Conservation (phyloP, 1,139 yeast genomes). For the Zhuliangozyma blackwelliae region DNA sequence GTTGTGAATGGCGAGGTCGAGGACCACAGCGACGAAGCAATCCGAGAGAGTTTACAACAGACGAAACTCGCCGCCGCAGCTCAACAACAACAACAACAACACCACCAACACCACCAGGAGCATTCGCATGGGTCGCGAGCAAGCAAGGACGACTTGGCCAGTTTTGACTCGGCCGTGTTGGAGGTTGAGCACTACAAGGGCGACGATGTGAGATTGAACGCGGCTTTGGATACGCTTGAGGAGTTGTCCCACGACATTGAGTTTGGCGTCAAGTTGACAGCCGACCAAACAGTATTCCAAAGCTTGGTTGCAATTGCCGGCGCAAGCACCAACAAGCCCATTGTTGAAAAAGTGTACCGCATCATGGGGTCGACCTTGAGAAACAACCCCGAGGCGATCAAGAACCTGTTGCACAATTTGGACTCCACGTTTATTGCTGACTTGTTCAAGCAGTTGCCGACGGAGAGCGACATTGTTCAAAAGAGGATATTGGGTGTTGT, state of each 20-base stretch:
- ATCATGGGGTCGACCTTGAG: conserved; percentile 58
- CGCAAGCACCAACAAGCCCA: conserved; percentile 6
- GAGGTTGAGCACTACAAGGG: conserved; percentile 16
- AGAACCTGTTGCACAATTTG: conserved; percentile 15
- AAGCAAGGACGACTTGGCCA: conserved; percentile 18
- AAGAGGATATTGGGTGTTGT: conserved; percentile 49
- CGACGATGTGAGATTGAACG: conserved; percentile 13
- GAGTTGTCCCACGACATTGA: conserved; percentile 67
- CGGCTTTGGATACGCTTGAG: conserved; percentile 44
- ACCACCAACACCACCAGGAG: conserved; percentile 1
- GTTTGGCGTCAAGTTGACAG: conserved; percentile 45
- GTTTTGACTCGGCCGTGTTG: conserved; percentile 25
- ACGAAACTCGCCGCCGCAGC: conserved; percentile 1
- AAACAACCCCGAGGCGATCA: conserved; percentile 66
- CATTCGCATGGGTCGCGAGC: conserved; percentile 10
- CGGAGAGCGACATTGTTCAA: conserved; percentile 26
- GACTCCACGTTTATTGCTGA: conserved; percentile 11
- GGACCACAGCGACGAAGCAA: conserved; percentile 4
- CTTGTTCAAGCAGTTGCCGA: conserved; percentile 16
- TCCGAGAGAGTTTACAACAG: conserved; percentile 7
- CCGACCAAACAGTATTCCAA: conserved; percentile 15
- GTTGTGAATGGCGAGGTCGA: conserved; percentile 16
- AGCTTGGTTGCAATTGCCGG: conserved; percentile 15
- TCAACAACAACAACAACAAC: too few relatives aligned
- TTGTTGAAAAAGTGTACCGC: conserved; percentile 46